Conservation (phyloP, 2,329 filamentous ascomycete species). For the Sporothrix pallida region DNA sequence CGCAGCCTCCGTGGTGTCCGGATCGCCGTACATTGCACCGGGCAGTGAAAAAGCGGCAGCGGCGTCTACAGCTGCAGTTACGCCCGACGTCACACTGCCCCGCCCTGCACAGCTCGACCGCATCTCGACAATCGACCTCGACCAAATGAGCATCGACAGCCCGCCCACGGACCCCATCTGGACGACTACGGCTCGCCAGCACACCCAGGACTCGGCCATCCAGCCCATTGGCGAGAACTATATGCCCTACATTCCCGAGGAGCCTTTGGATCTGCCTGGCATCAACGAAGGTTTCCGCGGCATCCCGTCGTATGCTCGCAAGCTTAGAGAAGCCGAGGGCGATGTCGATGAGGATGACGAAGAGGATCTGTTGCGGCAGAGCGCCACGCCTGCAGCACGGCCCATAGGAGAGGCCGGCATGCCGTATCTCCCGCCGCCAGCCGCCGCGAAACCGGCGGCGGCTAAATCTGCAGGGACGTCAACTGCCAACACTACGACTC, state of each 20-base stretch:
- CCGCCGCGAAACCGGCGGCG: slow-evolving; percentile 32
- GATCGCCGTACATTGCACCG: slow-evolving; percentile 27
- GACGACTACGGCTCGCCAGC: slow-evolving; percentile 42
- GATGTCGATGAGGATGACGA: slow-evolving; percentile 38
- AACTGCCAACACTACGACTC: not conserved
- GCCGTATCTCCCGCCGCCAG: slow-evolving; percentile 45
- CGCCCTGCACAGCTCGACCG: slow-evolving; percentile 44
- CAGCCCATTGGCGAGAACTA: slow-evolving; percentile 44
- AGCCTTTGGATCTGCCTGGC: slow-evolving; percentile 36
- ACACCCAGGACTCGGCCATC: slow-evolving; percentile 37
- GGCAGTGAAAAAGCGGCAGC: not conserved
- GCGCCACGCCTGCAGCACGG: slow-evolving; percentile 26
- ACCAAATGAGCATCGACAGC: slow-evolving; percentile 47
- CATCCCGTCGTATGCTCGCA: slow-evolving; percentile 36
- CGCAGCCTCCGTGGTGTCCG: not conserved
- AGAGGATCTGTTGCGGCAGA: slow-evolving; percentile 35
- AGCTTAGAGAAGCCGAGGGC: slow-evolving; percentile 36
- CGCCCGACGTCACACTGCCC: not conserved
- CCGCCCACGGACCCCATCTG: slow-evolving; percentile 47
- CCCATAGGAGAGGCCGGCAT: slow-evolving; percentile 45
- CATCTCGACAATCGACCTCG: slow-evolving; percentile 46
- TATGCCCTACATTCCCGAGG: slow-evolving; percentile 45
- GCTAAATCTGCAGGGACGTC: not conserved
- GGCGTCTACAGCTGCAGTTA: not conserved
- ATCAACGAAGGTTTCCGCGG: slow-evolving; percentile 30